Percentiles rank a stretch among this genome's conserved stretches.
Conservation (phyloP, 129 eudicot species). For the Helianthus tuberosus region DNA sequence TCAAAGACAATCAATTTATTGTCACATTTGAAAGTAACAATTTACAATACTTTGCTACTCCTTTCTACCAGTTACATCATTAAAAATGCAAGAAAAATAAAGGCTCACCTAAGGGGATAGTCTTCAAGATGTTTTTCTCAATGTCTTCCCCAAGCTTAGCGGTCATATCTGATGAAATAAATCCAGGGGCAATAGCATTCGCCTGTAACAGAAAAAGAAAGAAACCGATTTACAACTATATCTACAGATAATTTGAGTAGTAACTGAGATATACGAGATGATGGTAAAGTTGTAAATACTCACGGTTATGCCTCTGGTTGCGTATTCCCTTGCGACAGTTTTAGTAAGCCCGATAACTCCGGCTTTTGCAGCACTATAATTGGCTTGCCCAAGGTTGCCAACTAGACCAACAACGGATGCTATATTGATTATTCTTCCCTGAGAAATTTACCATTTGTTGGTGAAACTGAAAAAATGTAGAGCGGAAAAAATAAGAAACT, state of each 20-base stretch:
- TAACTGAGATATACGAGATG: constrained; percentile 2
- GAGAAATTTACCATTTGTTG: constrained; percentile 19
- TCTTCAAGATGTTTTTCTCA: constrained; percentile 76
- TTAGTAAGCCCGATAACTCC: constrained; percentile 96
- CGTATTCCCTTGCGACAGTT: constrained; percentile 91
- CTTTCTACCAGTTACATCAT: constrained; percentile 5
- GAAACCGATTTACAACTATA: constrained; percentile 2
- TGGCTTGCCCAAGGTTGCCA: constrained; percentile 97
- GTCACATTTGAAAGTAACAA: constrained; percentile 1
- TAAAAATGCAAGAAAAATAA: background rate
- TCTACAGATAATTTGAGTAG: background rate
- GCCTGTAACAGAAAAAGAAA: constrained; percentile 45
- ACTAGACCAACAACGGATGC: constrained; percentile 94
- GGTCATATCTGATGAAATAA: constrained; percentile 99
- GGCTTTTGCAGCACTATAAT: constrained; percentile 98
- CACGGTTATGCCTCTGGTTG: constrained; percentile 89
- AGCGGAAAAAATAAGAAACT: background rate
- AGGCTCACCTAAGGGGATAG: constrained; percentile 83
- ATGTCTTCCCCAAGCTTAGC: constrained; percentile 84
- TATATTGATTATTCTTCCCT: constrained; percentile 97
- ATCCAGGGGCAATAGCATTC: constrained; percentile 98
- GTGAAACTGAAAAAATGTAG: background rate
- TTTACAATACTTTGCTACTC: constrained; percentile 9
- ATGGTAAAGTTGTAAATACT: constrained; percentile 18
- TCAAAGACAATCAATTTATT: too few species aligned